Percentiles rank a stretch among this genome's conserved stretches.
These are phyloP conservation scores for Gloeopeniophorella convolvens DNA, from an alignment of 768 basidiomycete genomes.

Conservation along the genomic window DNA sequence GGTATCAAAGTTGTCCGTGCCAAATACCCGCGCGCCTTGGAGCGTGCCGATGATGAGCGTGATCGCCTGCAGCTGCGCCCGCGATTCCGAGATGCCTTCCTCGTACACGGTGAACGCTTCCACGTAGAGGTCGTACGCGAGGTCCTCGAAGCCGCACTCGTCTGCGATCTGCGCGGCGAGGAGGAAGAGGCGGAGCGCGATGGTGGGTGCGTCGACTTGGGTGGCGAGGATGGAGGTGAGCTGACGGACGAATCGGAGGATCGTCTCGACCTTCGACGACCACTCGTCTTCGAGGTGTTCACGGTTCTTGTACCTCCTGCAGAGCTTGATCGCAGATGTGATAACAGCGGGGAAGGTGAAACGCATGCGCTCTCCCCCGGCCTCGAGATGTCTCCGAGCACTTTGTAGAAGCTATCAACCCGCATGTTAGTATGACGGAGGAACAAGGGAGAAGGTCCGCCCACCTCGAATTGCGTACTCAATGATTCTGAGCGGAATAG, in stretches of 20 bases:
- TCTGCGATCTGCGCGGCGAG: conserved; percentile 94
- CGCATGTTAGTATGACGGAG: background rate
- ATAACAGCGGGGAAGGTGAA: conserved; percentile 97
- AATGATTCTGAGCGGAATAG: conserved; percentile 85
- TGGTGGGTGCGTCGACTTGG: conserved; percentile 87
- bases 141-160: conserved; percentile 91
- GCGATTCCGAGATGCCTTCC: conserved; percentile 91
- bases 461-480: conserved; percentile 83
- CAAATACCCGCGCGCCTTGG: conserved; percentile 86
- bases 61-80: conserved; percentile 96
- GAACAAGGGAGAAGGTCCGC: conserved; percentile 17
- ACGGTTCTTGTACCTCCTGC: conserved; percentile 81
- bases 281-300: conserved; percentile 80
- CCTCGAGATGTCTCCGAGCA: conserved; percentile 83
- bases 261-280: conserved; percentile 75
- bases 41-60: conserved; percentile 90
- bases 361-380: conserved; percentile 91
- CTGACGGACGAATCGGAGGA: conserved; percentile 93
- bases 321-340: conserved; percentile 87
- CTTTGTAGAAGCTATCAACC: conserved; percentile 73
- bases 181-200: conserved; percentile 90
- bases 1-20: conserved; percentile 93
- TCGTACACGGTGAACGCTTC: conserved; percentile 98
- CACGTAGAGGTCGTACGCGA: conserved; percentile 96
- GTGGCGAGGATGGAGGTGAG: conserved; percentile 89